Base-by-base conservation (phyloP, 2,329 filamentous ascomycete genomes). In the Apiospora sp. region DNA sequence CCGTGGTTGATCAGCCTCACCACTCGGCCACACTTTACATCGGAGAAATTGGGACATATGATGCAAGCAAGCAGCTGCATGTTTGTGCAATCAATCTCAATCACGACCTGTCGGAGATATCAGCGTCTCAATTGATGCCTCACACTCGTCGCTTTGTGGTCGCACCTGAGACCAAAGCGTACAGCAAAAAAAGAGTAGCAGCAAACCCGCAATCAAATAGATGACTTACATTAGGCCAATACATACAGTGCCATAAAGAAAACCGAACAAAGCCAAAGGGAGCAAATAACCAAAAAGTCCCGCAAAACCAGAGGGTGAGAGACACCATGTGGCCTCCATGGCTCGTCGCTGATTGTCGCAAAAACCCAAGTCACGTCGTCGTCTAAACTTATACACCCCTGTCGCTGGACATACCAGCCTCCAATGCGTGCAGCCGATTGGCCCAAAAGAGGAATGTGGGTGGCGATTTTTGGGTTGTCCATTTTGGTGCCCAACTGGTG, bases 401-500 rank as follows among this genome's bases (percentile, higher is more conserved):
- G 54, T 58, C 54, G 27, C 14, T 58, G 51, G 3, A 22, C 12
- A 30, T 8, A n/a, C 49, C 49, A 51, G n/a, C 49, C n/a, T 14
- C 49, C 22, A 19, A 37, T 41, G 34, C 10, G 8, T 10, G 58
- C 10, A 64, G 58, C 58, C 58, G 58, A 64, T 64, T 64, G 58
- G 58, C 19, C 34, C 19, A 2, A n/a, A 14, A 41, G 8, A 22
- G 22, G 13, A 64, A 13, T 22, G 34, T 19, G 37, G 12, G 58
- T 64, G 58, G 58, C 58, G 58, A 41, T n/a, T 64, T 64, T 64
- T 64, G 34, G 58, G 58, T 22, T 12, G 34, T 41, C 22, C 58
- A 34, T 41, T 64, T 64, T 64, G n/a, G 58, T 64, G 58, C 58
- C 58, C 58, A 64, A 64, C 58, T 64, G 30, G 58, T 64, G 58